phyloP scores from a whole-genome alignment of 805 yeast species.

The Candida methanosorbosa region DNA sequence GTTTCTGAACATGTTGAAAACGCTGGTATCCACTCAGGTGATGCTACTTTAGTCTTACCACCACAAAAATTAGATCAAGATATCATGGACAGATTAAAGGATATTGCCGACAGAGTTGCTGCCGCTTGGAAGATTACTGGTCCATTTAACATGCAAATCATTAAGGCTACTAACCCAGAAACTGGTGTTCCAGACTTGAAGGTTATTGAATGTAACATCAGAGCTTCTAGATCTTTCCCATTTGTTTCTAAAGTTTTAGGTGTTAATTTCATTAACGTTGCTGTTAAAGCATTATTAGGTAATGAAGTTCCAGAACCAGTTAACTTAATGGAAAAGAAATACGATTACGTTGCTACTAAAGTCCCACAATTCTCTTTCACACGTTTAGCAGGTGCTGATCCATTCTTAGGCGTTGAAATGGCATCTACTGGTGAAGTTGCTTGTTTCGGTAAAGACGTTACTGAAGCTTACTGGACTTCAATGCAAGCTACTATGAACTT shows the following conservation, averaged over 20 bases:
- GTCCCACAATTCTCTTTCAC: conserved; percentile 99
- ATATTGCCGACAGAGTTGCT: conserved; percentile 89
- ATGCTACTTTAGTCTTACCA: conserved; percentile 91
- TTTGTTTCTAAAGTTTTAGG: conserved; percentile 97
- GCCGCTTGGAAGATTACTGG: conserved; percentile 93
- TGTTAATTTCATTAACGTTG: conserved; percentile 87
- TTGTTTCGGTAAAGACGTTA: conserved; percentile 77
- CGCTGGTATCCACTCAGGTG: conserved; percentile 99
- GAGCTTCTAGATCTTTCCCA: conserved; percentile 99
- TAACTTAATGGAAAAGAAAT: conserved; percentile 69
- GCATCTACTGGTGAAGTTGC: conserved; percentile 99
- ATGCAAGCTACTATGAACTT: conserved; percentile 97
- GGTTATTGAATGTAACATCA: conserved; percentile 97
- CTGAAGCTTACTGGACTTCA: conserved; percentile 97
- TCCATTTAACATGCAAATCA: conserved; percentile 97
- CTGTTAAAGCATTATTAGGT: conserved; percentile 77
- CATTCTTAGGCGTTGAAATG: conserved; percentile 98
- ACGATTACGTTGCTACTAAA: conserved; percentile 88
- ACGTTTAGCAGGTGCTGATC: conserved; percentile 98
- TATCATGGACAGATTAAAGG: conserved; percentile 67
- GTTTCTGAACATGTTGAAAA: conserved; percentile 97
- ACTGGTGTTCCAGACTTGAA: conserved; percentile 57
- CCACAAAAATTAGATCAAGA: conserved; percentile 70
- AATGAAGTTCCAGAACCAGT: conserved; percentile 70
- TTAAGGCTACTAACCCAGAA: conserved; percentile 60